Conservation (phyloP, 768 basidiomycete genomes). For the Agaricus subrufescens region DNA sequence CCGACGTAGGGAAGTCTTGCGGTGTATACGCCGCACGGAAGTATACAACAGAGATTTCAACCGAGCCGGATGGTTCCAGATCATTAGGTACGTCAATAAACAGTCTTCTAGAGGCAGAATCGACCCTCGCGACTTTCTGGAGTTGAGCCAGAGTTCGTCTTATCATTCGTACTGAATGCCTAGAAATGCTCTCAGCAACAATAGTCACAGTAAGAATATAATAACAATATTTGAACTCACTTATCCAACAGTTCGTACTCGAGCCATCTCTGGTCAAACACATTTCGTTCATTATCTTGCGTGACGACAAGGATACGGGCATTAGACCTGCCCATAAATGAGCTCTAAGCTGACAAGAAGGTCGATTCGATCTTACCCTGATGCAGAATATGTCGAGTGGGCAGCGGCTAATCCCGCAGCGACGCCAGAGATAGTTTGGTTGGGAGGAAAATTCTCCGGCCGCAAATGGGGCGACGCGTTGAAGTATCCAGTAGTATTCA, state of each 20-base stretch:
- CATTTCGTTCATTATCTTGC: conserved; percentile 83
- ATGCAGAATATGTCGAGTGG: conserved; percentile 65
- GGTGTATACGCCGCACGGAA: conserved; percentile 90
- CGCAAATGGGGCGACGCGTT: conserved; percentile 48
- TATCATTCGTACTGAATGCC: conserved; percentile 69
- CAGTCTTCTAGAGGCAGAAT: conserved; percentile 31
- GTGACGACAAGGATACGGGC: conserved; percentile 80
- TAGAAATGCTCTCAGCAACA: conserved; percentile 21
- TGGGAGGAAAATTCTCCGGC: conserved; percentile 61
- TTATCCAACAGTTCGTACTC: conserved; percentile 82
- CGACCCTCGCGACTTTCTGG: conserved; percentile 48
- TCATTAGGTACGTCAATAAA: conserved; percentile 36
- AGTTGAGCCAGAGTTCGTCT: conserved; percentile 78
- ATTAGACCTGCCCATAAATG: conserved; percentile 18
- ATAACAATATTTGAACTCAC: conserved; percentile 34
- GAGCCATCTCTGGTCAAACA: conserved; percentile 88
- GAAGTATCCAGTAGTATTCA: conserved; percentile 64
- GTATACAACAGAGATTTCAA: conserved; percentile 87
- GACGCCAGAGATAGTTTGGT: conserved; percentile 65
- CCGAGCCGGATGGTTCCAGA: conserved; percentile 23
- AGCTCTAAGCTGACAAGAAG: background rate
- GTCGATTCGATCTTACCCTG: conserved; percentile 33
- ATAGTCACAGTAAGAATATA: background rate
- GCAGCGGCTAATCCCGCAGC: conserved; percentile 75
- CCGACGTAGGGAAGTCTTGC: conserved; percentile 62